Conservation (phyloP, 257 asterid species). For the Penstemon eatonii region DNA sequence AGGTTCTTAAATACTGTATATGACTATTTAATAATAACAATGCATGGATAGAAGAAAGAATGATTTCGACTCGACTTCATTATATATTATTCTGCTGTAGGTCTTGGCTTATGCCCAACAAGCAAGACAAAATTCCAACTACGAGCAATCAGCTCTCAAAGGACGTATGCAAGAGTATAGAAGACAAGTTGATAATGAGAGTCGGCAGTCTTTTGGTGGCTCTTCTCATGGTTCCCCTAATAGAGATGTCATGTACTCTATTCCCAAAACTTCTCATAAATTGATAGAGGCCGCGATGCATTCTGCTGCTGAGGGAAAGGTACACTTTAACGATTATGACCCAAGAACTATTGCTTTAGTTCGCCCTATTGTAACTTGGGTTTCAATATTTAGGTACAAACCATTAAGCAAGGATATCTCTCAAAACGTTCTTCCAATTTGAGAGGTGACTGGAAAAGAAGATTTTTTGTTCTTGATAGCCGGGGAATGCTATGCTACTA, state of each 20-base stretch:
- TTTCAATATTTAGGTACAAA: constrained; percentile 84
- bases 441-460: constrained; percentile 95
- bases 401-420: constrained; percentile 79
- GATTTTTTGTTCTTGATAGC: constrained; percentile 79
- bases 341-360: no score
- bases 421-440: constrained; percentile 74
- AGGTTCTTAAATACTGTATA: constrained; percentile 45
- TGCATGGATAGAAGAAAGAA: no score
- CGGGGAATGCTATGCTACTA: constrained; percentile 81
- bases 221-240: constrained; percentile 40
- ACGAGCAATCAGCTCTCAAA: constrained; percentile 73
- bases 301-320: constrained; percentile 85
- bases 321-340: constrained; percentile 31
- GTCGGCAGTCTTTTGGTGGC: constrained; percentile 45
- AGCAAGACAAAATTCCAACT: constrained; percentile 66
- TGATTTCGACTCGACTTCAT: no score
- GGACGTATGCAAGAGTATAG: constrained; percentile 80
- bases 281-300: constrained; percentile 84
- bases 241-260: constrained; percentile 50
- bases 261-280: constrained; percentile 65
- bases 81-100: constrained; percentile 33
- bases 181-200: constrained; percentile 65
- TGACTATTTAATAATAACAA: not conserved
- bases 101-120: constrained; percentile 78
- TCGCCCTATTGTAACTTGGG: constrained; percentile 35